A percentile compares a stretch with the other conserved stretches of the same genome.
Evolutionary conservation across 192 early-diverging fungal genomes (phyloP).

Genomic region (Funneliformis mosseae): DNA sequence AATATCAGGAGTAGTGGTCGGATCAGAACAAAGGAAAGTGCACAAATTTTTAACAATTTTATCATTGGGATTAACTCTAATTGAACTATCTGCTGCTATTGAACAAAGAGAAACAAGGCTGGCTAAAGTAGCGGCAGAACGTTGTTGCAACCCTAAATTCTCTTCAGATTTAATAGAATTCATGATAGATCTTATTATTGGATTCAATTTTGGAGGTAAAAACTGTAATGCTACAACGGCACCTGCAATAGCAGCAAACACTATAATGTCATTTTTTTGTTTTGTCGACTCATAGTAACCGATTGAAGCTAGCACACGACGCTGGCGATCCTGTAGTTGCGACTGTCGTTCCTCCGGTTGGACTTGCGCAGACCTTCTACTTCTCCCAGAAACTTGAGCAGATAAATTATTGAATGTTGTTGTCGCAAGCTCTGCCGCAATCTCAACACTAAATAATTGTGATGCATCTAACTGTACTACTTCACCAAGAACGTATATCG

Average conservation of each 20-base stretch:
- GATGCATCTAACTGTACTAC: constrained; percentile 16
- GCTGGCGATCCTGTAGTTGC: constrained; percentile 59
- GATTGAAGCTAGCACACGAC: constrained; percentile 65
- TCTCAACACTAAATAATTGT: constrained; percentile 59
- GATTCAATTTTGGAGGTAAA: constrained; percentile 82
- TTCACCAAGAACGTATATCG: constrained; percentile 49
- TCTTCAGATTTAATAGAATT: constrained; percentile 62
- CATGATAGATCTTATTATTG: constrained; percentile 87
- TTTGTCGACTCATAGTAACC: constrained; percentile 65
- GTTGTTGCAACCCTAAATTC: constrained; percentile 57
- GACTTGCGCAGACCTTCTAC: constrained; percentile 39
- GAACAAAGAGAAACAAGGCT: constrained; percentile 55
- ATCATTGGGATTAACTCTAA: constrained; percentile 63
- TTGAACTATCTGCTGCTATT: constrained; percentile 41
- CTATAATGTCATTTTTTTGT: constrained; percentile 65
- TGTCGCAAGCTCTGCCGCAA: constrained; percentile 51
- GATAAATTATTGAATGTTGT: constrained; percentile 50
- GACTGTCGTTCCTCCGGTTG: not conserved
- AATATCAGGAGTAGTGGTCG: constrained; percentile 65
- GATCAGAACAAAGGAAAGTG: constrained; percentile 83
- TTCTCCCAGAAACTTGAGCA: constrained; percentile 40
- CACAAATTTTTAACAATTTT: constrained; percentile 90
- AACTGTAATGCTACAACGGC: constrained; percentile 78
- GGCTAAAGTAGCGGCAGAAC: constrained; percentile 56
- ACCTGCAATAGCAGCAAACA: constrained; percentile 73